Conservation (phyloP, 2,329 filamentous ascomycete species). For the Microdochium bolleyi region DNA sequence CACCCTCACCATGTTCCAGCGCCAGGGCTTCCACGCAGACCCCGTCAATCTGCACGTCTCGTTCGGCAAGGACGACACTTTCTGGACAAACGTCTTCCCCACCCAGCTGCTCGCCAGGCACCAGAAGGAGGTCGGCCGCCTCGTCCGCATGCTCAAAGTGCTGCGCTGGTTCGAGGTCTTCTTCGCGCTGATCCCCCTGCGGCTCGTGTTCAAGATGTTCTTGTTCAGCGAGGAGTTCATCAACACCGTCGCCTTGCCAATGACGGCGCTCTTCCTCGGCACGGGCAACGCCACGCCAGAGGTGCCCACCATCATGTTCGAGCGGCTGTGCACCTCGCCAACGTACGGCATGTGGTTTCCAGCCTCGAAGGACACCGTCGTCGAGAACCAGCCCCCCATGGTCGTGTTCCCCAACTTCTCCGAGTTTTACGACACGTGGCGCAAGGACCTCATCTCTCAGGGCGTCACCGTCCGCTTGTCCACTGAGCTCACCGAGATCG, state of each 20-base stretch:
- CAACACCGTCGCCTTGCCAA: constrained; percentile 20
- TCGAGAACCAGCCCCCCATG: constrained; percentile 45
- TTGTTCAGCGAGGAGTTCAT: constrained; percentile 22
- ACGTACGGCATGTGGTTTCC: constrained; percentile 54
- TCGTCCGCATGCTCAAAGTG: constrained; percentile 39
- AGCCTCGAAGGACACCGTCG: constrained; percentile 17
- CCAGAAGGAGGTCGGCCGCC: constrained; percentile 38
- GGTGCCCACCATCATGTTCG: constrained; percentile 23
- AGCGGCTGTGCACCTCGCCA: constrained; percentile 27
- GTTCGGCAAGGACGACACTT: constrained; percentile 45
- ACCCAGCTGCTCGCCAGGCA: constrained; percentile 42
- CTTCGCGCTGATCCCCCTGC: constrained; percentile 40
- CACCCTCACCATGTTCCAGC: constrained; percentile 50
- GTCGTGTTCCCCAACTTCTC: constrained; percentile 49
- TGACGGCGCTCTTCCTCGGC: constrained; percentile 26
- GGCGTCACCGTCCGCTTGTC: constrained; percentile 45
- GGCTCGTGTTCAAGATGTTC: constrained; percentile 19
- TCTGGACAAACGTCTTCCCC: constrained; percentile 50
- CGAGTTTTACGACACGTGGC: constrained; percentile 46
- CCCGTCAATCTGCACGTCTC: constrained; percentile 47
- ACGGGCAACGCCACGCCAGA: constrained; percentile 24
- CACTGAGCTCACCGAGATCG: constrained; percentile 41
- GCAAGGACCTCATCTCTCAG: constrained; percentile 34
- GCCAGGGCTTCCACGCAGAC: constrained; percentile 44
- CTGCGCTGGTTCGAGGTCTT: constrained; percentile 44